phyloP scores from a whole-genome alignment of 2,329 filamentous ascomycete species.

The Bisporella sp. region DNA sequence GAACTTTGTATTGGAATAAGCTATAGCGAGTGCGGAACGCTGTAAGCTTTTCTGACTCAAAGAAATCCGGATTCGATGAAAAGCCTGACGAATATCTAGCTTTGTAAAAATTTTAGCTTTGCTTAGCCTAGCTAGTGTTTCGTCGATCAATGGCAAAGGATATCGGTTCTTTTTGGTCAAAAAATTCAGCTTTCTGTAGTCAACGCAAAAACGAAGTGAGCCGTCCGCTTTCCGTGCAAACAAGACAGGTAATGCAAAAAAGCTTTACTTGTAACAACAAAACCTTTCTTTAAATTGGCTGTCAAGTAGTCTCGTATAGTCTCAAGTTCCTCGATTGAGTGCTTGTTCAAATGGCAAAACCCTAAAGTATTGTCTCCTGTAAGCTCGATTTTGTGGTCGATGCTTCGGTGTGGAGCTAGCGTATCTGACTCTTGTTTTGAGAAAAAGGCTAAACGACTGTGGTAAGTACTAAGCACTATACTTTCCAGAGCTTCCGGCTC shows the following conservation, averaged over 20 bases:
- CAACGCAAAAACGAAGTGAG: background rate
- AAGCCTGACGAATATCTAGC: constrained; percentile 1
- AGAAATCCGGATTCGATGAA: constrained; percentile 1
- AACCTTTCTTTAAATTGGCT: too few species aligned
- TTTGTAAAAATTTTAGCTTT: constrained; percentile 4
- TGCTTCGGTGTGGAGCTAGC: too few species aligned
- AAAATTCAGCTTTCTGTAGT: background rate
- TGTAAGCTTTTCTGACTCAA: constrained; percentile 1
- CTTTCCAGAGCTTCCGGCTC: background rate
- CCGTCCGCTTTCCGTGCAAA: background rate
- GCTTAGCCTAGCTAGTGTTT: background rate
- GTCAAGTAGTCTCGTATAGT: too few species aligned
- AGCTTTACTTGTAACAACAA: too few species aligned
- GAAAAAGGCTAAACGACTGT: background rate
- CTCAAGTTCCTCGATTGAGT: too few species aligned
- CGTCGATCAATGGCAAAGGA: background rate
- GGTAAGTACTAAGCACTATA: background rate
- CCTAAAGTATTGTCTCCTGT: too few species aligned
- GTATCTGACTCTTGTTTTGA: background rate
- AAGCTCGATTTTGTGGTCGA: too few species aligned
- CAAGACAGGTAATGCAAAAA: too few species aligned
- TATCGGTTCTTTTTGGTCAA: background rate
- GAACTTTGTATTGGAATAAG: background rate
- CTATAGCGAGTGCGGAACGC: background rate
- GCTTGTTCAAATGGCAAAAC: too few species aligned